Evolutionary conservation across 106 monocot genomes (phyloP), one percentile per base, ranked within the genome.

Genomic region (Gastrodia elata): DNA sequence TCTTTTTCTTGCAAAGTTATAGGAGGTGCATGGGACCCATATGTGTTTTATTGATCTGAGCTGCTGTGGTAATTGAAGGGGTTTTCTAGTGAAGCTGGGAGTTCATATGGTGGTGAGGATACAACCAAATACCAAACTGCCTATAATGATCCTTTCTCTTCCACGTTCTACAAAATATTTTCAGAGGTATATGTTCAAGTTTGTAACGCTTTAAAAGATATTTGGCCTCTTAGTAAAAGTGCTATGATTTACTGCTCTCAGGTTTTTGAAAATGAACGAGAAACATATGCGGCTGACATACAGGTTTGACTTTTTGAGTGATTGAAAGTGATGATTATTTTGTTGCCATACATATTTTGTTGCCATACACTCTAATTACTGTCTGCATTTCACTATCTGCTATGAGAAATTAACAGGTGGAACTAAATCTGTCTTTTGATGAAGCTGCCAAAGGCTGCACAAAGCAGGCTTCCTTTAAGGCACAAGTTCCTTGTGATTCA

Each of bases 181-280:
- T 88, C 98, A 46, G 88, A 98, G 93, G 98, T 98, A 56, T 58
- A 37, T 68, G 78, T 49, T 33, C 22, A 42, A n/a, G 43, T 27
- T 71, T 64, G 30, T 71, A 65, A 27, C 58, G 22, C 55, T 13
- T n/a, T 39, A 68, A 65, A 68, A 25, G 38, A 68, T 2, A 18
- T 65, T 28, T 64, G 38, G 70, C 61, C 28, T n/a, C 65, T 72
- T n/a, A n/a, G n/a, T n/a, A n/a, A n/a, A n/a, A n/a, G n/a, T n/a
- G n/a, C n/a, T n/a, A n/a, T n/a, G n/a, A n/a, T n/a, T 37, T 77
- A 65, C 64, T 20, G 70, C 46, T 28, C 67, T 24, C 74, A 98
- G 98, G 87, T 98, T 48, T 98, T 98, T 82, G 88, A 98, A 75
- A 28, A 83, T 71, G 93, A 91, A 32, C 70, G 88, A 79, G 80